These are phyloP conservation scores for Pulchroboletus neoregius DNA, from an alignment of 1,284 basidiomycete species.

Conservation along the genomic window DNA sequence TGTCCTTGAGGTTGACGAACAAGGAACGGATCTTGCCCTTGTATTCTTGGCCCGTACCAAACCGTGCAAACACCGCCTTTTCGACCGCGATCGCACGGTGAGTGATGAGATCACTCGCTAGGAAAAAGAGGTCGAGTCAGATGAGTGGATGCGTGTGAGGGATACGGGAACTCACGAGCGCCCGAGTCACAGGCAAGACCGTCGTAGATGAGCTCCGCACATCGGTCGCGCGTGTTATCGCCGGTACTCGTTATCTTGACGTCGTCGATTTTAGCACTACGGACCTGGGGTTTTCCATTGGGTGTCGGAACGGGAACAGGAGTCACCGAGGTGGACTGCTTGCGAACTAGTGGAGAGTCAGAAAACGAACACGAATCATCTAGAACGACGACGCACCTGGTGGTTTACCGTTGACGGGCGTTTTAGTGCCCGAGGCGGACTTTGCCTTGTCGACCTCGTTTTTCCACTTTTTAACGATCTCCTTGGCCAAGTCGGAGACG, in stretches of 20 bases:
- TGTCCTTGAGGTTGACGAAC: constrained; percentile 92
- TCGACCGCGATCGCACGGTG: constrained; percentile 60
- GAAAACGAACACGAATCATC: not conserved
- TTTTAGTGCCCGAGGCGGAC: constrained; percentile 36
- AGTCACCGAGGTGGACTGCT: constrained; percentile 23
- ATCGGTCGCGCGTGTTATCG: constrained; percentile 82
- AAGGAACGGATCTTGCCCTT: constrained; percentile 85
- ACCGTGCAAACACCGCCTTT: constrained; percentile 48
- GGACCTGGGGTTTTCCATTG: constrained; percentile 40
- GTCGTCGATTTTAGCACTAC: constrained; percentile 69
- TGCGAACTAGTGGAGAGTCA: constrained; percentile 25
- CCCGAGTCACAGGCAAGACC: constrained; percentile 81
- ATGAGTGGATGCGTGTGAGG: not conserved
- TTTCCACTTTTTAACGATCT: constrained; percentile 92
- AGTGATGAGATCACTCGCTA: constrained; percentile 64
- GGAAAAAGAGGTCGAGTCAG: constrained; percentile 8
- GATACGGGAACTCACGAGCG: constrained; percentile 61
- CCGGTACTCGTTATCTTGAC: constrained; percentile 55
- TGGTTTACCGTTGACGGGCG: constrained; percentile 19
- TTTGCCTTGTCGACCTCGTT: constrained; percentile 80
- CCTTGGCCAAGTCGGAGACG: constrained; percentile 84
- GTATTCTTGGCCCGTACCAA: constrained; percentile 51
- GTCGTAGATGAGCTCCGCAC: constrained; percentile 88
- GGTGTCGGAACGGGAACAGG: constrained; percentile 40
- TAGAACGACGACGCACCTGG: constrained; percentile 32